Evolutionary conservation across 2,329 filamentous ascomycete species (phyloP).

Genomic region (Diaporthe eres): DNA sequence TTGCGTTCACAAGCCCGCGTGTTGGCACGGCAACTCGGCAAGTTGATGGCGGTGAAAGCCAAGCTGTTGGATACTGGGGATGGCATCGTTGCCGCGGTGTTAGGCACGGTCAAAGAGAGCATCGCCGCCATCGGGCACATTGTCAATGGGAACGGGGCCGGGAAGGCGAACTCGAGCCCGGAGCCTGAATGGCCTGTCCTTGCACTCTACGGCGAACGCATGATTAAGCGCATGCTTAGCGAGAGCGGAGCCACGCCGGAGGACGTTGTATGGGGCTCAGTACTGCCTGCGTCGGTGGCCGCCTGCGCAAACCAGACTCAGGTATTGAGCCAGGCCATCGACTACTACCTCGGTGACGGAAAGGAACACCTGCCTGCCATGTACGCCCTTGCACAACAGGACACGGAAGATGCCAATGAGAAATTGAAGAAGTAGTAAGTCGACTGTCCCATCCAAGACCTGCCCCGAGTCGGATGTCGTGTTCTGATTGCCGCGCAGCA

Average conservation of each 20-base stretch:
- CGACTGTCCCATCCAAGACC: neutral
- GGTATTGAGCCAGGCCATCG: conserved; percentile 69
- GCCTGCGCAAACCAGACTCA: conserved; percentile 72
- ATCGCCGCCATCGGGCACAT: neutral
- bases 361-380: conserved; percentile 65
- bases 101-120: conserved; percentile 50
- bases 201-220: conserved; percentile 69
- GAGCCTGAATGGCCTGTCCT: conserved; percentile 55
- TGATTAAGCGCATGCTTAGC: conserved; percentile 69
- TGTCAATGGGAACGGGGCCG: neutral
- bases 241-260: conserved; percentile 62
- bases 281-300: conserved; percentile 69
- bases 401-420: conserved; percentile 66
- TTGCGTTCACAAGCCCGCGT: conserved; percentile 64
- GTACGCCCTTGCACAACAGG: conserved; percentile 62
- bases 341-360: conserved; percentile 70
- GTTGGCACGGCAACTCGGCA: conserved; percentile 54
- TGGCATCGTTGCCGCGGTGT: neutral
- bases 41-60: neutral
- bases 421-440: conserved; percentile 53
- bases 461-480: neutral
- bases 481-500: conserved; percentile 58
- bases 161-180: neutral
- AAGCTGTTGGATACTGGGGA: neutral
- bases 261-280: conserved; percentile 69